Base-by-base conservation (phyloP, 495 filamentous ascomycete genomes). In the Collariella sp. region DNA sequence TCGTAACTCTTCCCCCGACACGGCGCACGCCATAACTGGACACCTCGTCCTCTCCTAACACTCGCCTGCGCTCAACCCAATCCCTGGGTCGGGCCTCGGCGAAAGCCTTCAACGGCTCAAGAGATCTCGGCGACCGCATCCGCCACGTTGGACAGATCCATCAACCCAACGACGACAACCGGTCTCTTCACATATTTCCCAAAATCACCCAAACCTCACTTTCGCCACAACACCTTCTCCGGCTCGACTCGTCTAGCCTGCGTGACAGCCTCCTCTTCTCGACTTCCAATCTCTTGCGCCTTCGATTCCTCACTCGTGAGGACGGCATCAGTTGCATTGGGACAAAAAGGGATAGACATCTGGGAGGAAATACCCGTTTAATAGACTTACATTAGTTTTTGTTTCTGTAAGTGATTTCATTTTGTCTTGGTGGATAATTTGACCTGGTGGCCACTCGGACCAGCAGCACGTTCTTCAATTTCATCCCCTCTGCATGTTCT, bases 331-430 rank as follows among this genome's bases (percentile, higher is more conserved):
- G 45, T 49, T 60, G 55, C 39, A 39, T 64, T 63, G 29, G 29
- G 9, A 31, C 26, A 31, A 9, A 52, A 47, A 49, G 7, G 60
- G 16, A 50, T 72, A 72, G 68, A 71, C 40, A 42, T 58, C 59
- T 59, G 47, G 61, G 59, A 57, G 57, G 61, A 64, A 66, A 70
- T 71, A 72, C 67, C 71, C 67, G 51, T 33, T 60, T 26, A 7
- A 66, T 70, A 73, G 70, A 72, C 54, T 46, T 73, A 61, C 66
- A 66, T 59, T 48, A 53, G 56, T 44, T 45, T 34, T 6, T 54
- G 26, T 51, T 56, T 54, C 60, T 51, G 67, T 70, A 49, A 67
- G 67, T 69, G 35, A 50, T 40, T 6, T 5, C 22, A 19, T 44
- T 44, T 18, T 3, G 12, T 44, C 29, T 7, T n/a, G 7, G 3